Conservation (phyloP, 2,329 filamentous ascomycete genomes). For the Sporothrix mexicana region DNA sequence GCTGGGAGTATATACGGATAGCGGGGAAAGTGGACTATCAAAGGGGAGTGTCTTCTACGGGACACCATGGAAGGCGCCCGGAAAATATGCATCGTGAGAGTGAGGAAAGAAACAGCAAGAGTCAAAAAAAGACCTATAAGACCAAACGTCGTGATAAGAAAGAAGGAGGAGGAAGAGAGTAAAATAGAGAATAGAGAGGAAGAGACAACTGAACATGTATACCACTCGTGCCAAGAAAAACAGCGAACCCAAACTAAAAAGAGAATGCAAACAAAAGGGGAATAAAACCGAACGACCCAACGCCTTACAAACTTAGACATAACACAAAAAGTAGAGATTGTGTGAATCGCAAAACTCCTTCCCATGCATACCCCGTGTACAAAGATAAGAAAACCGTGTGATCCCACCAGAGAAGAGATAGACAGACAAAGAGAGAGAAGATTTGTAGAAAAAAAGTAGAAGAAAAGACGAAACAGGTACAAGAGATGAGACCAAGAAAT, state of each 20-base stretch:
- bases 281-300: background rate
- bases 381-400: background rate
- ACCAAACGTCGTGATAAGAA: background rate
- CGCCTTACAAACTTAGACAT: background rate
- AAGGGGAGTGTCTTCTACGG: background rate
- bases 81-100: background rate
- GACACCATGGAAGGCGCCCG: background rate
- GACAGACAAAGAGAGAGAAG: background rate
- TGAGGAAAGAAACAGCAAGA: background rate
- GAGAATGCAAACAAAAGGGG: background rate
- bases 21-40: background rate
- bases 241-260: background rate
- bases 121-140: background rate
- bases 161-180: background rate
- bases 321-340: background rate
- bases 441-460: background rate
- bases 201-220: background rate
- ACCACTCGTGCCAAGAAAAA: background rate
- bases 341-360: conserved; percentile 2
- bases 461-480: background rate
- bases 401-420: background rate
- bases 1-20: background rate
- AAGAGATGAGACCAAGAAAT: too few species aligned
- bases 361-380: conserved; percentile 22
- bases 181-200: background rate